Percentiles rank a stretch among this genome's conserved stretches.
Conservation (phyloP, 257 asterid genomes). For the Nicotiana paniculata region DNA sequence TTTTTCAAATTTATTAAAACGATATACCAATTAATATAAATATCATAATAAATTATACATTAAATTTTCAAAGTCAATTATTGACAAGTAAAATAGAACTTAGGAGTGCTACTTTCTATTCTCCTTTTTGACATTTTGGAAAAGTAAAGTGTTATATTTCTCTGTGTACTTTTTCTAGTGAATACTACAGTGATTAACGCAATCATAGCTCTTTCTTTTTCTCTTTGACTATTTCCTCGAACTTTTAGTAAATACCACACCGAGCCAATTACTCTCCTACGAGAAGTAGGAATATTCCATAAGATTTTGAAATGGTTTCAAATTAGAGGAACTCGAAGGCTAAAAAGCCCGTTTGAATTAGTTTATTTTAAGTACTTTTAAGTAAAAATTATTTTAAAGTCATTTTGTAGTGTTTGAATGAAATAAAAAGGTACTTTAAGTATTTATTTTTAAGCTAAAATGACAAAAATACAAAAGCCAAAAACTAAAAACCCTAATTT, state of each 20-base stretch:
- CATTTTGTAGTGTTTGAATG: too few relatives aligned
- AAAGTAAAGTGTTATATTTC: background rate
- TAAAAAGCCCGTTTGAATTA: background rate
- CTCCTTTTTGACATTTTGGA: background rate
- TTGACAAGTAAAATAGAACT: too few relatives aligned
- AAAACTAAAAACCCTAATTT: too few relatives aligned
- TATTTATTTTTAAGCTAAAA: too few relatives aligned
- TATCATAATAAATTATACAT: too few relatives aligned
- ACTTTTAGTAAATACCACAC: background rate
- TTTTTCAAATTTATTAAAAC: too few relatives aligned
- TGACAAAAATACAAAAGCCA: too few relatives aligned
- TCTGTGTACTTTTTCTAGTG: background rate
- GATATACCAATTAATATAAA: too few relatives aligned
- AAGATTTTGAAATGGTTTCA: background rate
- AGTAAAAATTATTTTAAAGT: too few relatives aligned
- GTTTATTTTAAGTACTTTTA: too few relatives aligned
- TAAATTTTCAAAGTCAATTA: too few relatives aligned
- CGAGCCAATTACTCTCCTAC: background rate
- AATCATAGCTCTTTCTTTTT: background rate
- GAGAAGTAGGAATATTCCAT: background rate
- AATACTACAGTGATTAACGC: background rate
- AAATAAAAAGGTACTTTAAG: too few relatives aligned
- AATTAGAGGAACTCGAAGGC: background rate
- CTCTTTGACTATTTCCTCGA: background rate
- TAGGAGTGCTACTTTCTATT: background rate